Base-by-base conservation (phyloP, 176 grass and related monocot genomes). In the Ensete glaucum region DNA sequence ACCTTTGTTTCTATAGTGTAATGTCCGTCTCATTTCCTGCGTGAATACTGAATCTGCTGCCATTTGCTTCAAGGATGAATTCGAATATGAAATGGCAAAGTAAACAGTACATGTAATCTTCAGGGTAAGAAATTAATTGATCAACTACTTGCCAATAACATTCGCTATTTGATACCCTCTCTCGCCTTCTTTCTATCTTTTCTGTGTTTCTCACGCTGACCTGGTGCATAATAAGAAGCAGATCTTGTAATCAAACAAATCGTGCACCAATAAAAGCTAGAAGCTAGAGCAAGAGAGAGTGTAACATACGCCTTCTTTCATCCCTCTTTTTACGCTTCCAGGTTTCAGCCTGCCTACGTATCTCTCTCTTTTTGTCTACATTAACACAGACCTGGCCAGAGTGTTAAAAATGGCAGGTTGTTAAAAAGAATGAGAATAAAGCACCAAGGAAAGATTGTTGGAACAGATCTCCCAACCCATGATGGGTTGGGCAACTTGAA, bases 311-410 rank as follows among this genome's bases (percentile, higher is more conserved):
- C 81, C 90, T 96, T 83, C 90, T 92, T 71, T 92, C 93, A 65
- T 92, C 85, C 56, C 78, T 76, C 62, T 86, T 96, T 52, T 90
- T 92, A 51, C 80, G 83, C 78, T 78, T 96, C 85, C 85, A 90
- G 25, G 73, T 84, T 52, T 92, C 85, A 9, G 87, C 81, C 58
- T 76, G 62, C 74, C 63, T 96, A 67, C 80, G 76, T 75, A 77
- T 85, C 55, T 92, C 87, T 76, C 62, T 90, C 64, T 96, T 73
- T 74, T 92, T 96, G 62, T 96, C 89, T 54, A 90, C 77, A 53
- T 84, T 96, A 52, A 96, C 87, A 85, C 85, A 96, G 48, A 96
- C 83, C 93, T 92, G 71, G 25, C 23, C 73, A 84, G 20, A 25
- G 23, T 20, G 8, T 43, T 43, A 5, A 43, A 34, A 34, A 34